Evolutionary conservation across 2,329 filamentous ascomycete species (phyloP).

Genomic region (Colletotrichum orbiculare): DNA sequence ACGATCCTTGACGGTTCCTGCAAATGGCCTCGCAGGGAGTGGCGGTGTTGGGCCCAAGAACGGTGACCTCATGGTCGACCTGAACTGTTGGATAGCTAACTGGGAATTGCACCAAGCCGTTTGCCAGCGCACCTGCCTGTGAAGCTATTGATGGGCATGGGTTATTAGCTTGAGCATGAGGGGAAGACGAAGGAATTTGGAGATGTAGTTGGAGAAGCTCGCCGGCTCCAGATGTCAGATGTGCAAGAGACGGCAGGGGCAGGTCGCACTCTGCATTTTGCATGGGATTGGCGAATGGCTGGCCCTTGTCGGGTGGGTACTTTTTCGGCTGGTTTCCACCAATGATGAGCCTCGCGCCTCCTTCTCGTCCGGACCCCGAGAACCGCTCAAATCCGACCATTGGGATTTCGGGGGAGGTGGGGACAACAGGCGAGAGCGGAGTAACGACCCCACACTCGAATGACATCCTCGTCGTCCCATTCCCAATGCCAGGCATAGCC

Average conservation of each 20-base stretch:
- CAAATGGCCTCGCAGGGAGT: conserved; percentile 18
- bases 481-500: not conserved
- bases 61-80: conserved; percentile 16
- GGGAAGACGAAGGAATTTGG: conserved; percentile 22
- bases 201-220: conserved; percentile 28
- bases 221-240: conserved; percentile 18
- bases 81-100: conserved; percentile 14
- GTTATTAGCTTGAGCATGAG: conserved; percentile 8
- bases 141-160: conserved; percentile 26
- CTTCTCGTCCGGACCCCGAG: conserved; percentile 35
- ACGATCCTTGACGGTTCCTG: conserved; percentile 30
- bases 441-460: not conserved
- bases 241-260: conserved; percentile 12
- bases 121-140: conserved; percentile 13
- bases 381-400: conserved; percentile 34
- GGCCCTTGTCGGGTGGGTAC: conserved; percentile 26
- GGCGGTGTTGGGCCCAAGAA: conserved; percentile 20
- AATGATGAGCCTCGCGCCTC: conserved; percentile 15
- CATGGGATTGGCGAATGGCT: conserved; percentile 11
- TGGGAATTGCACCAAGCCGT: conserved; percentile 16
- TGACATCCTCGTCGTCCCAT: too few species aligned
- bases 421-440: not conserved
- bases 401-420: conserved; percentile 1
- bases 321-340: conserved; percentile 20
- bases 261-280: not conserved